These are phyloP conservation scores for Vigna hirtella DNA, from an alignment of 306 rosid genomes.

Conservation along the genomic window DNA sequence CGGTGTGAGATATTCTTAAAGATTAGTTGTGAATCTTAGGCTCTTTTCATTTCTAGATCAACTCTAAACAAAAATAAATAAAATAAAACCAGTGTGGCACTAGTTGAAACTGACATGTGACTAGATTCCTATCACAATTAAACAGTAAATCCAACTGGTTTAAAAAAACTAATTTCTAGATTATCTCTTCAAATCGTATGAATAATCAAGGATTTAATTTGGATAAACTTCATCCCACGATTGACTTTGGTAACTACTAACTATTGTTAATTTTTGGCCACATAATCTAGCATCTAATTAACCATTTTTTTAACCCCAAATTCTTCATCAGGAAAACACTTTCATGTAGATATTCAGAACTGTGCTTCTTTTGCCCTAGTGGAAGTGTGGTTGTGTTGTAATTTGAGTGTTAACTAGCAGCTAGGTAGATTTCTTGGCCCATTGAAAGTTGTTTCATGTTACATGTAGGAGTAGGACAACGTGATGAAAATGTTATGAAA, in stretches of 20 bases:
- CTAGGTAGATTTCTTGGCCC: not conserved
- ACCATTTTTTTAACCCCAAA: not conserved
- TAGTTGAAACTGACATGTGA: not conserved
- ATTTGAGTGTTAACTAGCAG: not conserved
- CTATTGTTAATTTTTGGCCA: not conserved
- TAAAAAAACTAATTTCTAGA: not conserved
- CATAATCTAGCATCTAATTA: not conserved
- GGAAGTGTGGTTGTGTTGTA: not conserved
- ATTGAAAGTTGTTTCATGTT: not conserved
- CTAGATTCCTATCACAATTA: not conserved
- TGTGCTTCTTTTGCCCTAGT: not conserved
- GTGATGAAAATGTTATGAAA: conserved; percentile 5
- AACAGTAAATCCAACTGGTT: not conserved
- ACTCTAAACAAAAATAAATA: not conserved
- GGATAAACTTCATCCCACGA: conserved; percentile 27
- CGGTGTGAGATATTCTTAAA: too few species aligned
- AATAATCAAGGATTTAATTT: conserved; percentile 20
- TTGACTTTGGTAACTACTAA: conserved; percentile 19
- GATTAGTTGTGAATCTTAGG: too few species aligned
- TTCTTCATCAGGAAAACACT: too few species aligned
- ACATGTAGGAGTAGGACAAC: not conserved
- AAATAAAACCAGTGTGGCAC: not conserved
- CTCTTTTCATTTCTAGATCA: too few species aligned
- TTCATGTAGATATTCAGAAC: too few species aligned
- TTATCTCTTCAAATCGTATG: not conserved